These are phyloP conservation scores for Neocatenulostroma microsporum DNA, from an alignment of 2,329 filamentous ascomycete genomes.

Conservation along the genomic window DNA sequence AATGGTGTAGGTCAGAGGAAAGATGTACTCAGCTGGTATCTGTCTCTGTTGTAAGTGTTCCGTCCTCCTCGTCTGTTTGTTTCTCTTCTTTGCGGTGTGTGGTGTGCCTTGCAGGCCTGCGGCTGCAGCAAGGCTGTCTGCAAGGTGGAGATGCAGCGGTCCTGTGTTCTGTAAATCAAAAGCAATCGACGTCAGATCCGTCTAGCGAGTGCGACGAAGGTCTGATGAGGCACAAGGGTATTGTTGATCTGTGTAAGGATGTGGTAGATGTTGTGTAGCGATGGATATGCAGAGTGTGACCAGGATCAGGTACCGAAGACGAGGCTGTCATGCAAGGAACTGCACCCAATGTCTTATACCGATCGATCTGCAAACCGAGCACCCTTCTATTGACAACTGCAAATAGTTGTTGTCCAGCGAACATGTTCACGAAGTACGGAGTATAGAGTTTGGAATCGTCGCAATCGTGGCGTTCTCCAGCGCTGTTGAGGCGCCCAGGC, in stretches of 20 bases:
- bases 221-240: neutral
- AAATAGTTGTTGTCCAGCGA: constrained; percentile 4
- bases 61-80: constrained; percentile 1
- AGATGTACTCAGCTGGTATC: constrained; percentile 3
- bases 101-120: neutral
- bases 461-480: neutral
- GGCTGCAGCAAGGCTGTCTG: constrained; percentile 4
- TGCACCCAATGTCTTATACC: neutral
- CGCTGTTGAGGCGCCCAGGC: too few relatives aligned
- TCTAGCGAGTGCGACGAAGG: neutral
- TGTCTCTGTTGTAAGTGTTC: constrained; percentile 1
- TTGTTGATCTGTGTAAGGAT: constrained; percentile 2
- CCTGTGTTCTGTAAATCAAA: too few relatives aligned
- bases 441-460: too few relatives aligned
- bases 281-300: neutral
- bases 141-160: neutral
- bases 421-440: neutral
- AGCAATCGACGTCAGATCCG: neutral
- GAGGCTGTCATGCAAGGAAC: constrained; percentile 3
- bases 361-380: too few relatives aligned
- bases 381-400: constrained; percentile 3
- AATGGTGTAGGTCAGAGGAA: neutral
- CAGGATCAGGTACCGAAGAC: constrained; percentile 1
- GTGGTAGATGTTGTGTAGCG: neutral
- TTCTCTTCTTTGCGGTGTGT: neutral